Conservation (phyloP, 192 early-diverging fungal species). For the Chytriomyces sp. region DNA sequence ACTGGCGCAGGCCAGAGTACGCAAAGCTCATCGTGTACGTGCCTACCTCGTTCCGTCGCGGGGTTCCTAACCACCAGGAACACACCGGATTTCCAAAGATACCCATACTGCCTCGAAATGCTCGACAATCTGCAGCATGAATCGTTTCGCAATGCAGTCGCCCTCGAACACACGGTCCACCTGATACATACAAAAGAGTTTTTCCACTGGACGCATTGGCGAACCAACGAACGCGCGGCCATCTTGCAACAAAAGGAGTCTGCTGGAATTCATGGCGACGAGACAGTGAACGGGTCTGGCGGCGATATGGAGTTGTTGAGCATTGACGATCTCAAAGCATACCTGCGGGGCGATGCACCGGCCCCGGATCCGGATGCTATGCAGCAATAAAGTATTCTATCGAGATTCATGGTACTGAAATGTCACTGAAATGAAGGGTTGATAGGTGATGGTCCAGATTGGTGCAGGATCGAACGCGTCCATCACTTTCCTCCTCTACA, state of each 20-base stretch:
- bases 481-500: too few species aligned
- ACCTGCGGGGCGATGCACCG: not conserved
- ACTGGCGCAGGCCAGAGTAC: conserved; percentile 89
- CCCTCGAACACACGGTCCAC: conserved; percentile 68
- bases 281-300: not conserved
- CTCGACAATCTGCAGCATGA: conserved; percentile 82
- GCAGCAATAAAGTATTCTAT: too few species aligned
- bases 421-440: too few species aligned
- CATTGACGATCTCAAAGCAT: not conserved
- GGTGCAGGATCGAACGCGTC: too few species aligned
- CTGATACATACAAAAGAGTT: conserved; percentile 80
- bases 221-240: conserved; percentile 37
- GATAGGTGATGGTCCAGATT: too few species aligned
- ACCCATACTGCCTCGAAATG: conserved; percentile 86
- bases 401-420: too few species aligned
- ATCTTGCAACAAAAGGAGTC: conserved; percentile 4
- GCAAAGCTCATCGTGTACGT: conserved; percentile 82
- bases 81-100: conserved; percentile 50
- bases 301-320: not conserved
- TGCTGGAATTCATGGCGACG: too few species aligned
- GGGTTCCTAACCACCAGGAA: not conserved
- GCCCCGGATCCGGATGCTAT: too few species aligned
- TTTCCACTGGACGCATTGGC: conserved; percentile 71
- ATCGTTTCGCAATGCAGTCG: conserved; percentile 76
- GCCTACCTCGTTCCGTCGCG: not conserved